A percentile compares a stretch with the other conserved stretches of the same genome.
Evolutionary conservation across 164 flowering plant genomes (phyloP).

Genomic region (Magnolia sinica): DNA sequence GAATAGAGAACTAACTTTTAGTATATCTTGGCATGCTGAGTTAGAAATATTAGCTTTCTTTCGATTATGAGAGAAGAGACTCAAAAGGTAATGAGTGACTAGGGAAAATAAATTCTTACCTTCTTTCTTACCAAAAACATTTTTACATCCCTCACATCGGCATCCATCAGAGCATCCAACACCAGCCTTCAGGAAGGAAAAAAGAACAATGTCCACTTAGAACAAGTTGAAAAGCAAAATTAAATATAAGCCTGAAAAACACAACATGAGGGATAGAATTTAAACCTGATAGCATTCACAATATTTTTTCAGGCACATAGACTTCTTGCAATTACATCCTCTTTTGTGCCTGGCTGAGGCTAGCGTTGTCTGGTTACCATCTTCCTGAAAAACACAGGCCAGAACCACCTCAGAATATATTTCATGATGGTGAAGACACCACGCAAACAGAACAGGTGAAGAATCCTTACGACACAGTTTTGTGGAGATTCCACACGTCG

Average conservation of each 20-base stretch:
- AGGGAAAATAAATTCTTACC: conserved; percentile 31
- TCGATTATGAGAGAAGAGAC: no score
- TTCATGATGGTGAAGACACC: not conserved
- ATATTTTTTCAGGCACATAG: conserved; percentile 77
- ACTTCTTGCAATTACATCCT: conserved; percentile 91
- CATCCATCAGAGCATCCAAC: conserved; percentile 66
- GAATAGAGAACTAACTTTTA: no score
- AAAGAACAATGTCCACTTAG: not conserved
- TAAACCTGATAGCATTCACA: conserved; percentile 87
- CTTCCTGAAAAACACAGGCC: conserved; percentile 38
- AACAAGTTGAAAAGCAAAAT: not conserved
- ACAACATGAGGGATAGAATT: not conserved
- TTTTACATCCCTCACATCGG: conserved; percentile 39
- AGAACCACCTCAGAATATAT: not conserved
- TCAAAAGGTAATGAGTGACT: no score
- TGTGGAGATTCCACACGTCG: conserved; percentile 25
- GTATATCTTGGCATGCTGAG: no score
- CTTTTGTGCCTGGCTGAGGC: conserved; percentile 74
- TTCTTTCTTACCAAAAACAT: conserved; percentile 51
- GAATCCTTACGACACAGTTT: conserved; percentile 32
- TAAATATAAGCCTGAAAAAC: not conserved
- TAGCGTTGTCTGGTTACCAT: conserved; percentile 34
- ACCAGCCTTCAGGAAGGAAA: conserved; percentile 31
- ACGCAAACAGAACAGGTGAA: not conserved
- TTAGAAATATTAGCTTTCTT: no score